These are phyloP conservation scores for Penicillium sp. DNA, from an alignment of 2,329 filamentous ascomycete genomes.

Conservation along the genomic window DNA sequence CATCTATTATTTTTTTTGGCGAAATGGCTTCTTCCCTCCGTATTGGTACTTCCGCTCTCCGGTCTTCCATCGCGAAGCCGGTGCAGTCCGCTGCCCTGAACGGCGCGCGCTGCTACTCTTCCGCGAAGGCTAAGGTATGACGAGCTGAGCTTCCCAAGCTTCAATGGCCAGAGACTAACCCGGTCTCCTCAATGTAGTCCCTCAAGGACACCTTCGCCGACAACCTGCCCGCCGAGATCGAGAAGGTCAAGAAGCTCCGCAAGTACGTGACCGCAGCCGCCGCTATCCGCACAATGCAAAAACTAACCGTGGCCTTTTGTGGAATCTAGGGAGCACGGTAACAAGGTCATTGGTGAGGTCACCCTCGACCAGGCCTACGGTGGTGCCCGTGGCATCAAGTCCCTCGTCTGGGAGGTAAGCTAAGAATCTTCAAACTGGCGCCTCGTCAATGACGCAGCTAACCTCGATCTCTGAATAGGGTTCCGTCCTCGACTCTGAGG, in stretches of 20 bases:
- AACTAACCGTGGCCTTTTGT: conserved; percentile 18
- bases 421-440: background rate
- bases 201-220: conserved; percentile 98
- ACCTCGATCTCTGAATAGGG: conserved; percentile 49
- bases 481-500: conserved; percentile 95
- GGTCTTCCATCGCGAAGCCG: conserved; percentile 71
- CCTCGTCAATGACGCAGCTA: conserved; percentile 1
- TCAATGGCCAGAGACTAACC: conserved; percentile 28
- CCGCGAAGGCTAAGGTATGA: conserved; percentile 77
- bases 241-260: conserved; percentile 98
- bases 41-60: conserved; percentile 77
- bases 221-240: conserved; percentile 91
- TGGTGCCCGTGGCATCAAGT: conserved; percentile 98
- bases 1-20: conserved; percentile 31
- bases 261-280: conserved; percentile 64
- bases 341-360: conserved; percentile 94
- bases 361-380: conserved; percentile 99
- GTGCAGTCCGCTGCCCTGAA: conserved; percentile 74
- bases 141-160: background rate
- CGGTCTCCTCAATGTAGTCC: conserved; percentile 59
- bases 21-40: conserved; percentile 84
- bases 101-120: conserved; percentile 86
- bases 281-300: conserved; percentile 1
- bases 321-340: conserved; percentile 76
- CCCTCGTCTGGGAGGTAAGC: conserved; percentile 87